Evolutionary conservation across 208 protist genomes (phyloP), one percentile per base, ranked within the genome.

Genomic region (Acanthamoeba quina): DNA sequence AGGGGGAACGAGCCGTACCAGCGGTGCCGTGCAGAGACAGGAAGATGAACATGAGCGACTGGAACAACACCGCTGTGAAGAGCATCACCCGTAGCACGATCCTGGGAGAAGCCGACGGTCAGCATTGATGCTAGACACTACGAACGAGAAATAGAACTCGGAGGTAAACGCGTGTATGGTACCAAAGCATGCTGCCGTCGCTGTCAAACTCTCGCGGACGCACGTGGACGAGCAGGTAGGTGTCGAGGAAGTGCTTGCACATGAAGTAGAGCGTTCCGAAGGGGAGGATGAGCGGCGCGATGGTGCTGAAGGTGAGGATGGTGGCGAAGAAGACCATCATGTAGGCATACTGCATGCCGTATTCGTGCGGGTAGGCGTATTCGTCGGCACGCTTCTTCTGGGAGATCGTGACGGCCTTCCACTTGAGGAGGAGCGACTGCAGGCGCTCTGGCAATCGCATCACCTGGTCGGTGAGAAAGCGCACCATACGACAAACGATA

Each of bases 111-210:
- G 21, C 34, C 62, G 19, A 92, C n/a, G 1, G n/a, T 47, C 24
- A 72, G 54, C 34, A n/a, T 54, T 0, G 31, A 37, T 70, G n/a
- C 3, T 76, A 34, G 0, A 26, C 72, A 21, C 44, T 47, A 47
- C 44, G 44, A 47, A 47, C 44, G 44, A 47, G 6, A 47, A 47
- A 47, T 10, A 47, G 44, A 47, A 11, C 44, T 47, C 0, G 44
- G 44, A 47, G 44, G 44, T 47, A 44, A 90, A 60, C 4, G 9
- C 60, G 29, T 0, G 1, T 34, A 0, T 41, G 41, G 44, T 93
- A 93, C 88, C 88, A 93, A n/a, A 80, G 41, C 88, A 93, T 93
- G 88, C 88, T 93, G 88, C 88, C 88, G 47, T 93, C 88, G 47
- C 88, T 93, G 37, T 93, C 88, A 80, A 93, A 93, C 31, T 49